These are phyloP conservation scores for Penicillium alfredii DNA, from an alignment of 495 filamentous ascomycete genomes.

Conservation along the genomic window DNA sequence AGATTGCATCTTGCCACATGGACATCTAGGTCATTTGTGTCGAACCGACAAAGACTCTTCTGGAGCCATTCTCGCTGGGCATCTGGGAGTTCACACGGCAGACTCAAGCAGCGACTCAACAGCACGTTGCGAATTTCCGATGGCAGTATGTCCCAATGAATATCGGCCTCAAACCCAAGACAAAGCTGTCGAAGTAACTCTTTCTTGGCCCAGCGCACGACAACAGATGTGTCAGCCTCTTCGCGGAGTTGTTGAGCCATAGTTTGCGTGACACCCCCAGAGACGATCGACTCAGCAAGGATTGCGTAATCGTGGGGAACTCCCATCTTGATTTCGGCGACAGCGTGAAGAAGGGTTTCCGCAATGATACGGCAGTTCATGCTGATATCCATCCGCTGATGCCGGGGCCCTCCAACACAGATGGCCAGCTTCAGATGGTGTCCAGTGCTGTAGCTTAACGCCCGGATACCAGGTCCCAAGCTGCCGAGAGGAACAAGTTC, in stretches of 20 bases:
- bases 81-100: constrained; percentile 22
- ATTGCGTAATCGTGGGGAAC: constrained; percentile 47
- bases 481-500: constrained; percentile 42
- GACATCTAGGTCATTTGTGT: constrained; percentile 27
- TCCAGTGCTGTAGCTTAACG: constrained; percentile 39
- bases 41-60: constrained; percentile 32
- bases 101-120: constrained; percentile 35
- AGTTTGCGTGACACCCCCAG: constrained; percentile 33
- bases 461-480: constrained; percentile 38
- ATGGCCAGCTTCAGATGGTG: constrained; percentile 36
- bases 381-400: constrained; percentile 36
- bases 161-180: constrained; percentile 37
- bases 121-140: constrained; percentile 29
- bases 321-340: constrained; percentile 42
- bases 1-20: constrained; percentile 41
- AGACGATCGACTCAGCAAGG: constrained; percentile 43
- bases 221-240: constrained; percentile 27
- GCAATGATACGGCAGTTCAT: constrained; percentile 47
- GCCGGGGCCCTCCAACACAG: constrained; percentile 33
- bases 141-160: constrained; percentile 40
- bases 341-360: constrained; percentile 50
- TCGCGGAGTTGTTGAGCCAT: constrained; percentile 34
- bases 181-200: constrained; percentile 39
- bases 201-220: constrained; percentile 39
- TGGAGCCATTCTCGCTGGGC: constrained; percentile 31